Percentiles rank a stretch among this genome's conserved stretches.
phyloP scores from a whole-genome alignment of 139 green algal species.

The Ulvella scutata region DNA sequence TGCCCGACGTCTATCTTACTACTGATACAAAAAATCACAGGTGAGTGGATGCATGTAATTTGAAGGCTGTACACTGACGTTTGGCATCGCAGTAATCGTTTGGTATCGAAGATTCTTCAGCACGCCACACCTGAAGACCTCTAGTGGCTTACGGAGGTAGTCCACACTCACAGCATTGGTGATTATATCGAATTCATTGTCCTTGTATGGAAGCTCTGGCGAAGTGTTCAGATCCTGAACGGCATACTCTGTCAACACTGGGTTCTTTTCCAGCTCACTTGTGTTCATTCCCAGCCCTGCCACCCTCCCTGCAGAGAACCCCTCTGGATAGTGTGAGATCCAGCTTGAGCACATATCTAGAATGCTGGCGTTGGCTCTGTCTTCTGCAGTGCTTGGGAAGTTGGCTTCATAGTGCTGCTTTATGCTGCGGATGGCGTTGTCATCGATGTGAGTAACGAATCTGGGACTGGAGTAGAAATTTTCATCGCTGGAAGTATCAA shows the following conservation, averaged over 20 bases:
- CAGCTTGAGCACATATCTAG: slow-evolving; percentile 78
- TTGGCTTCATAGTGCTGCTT: slow-evolving; percentile 59
- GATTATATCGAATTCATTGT: slow-evolving; percentile 72
- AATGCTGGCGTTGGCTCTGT: slow-evolving; percentile 24
- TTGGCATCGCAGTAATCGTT: no score
- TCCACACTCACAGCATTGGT: slow-evolving; percentile 66
- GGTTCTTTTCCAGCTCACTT: slow-evolving; percentile 56
- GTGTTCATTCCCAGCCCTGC: slow-evolving; percentile 70
- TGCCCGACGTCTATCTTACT: no score
- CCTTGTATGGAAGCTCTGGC: slow-evolving; percentile 59
- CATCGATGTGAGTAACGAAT: slow-evolving; percentile 94
- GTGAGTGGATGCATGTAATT: no score
- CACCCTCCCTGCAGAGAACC: slow-evolving; percentile 53
- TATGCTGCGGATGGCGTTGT: slow-evolving; percentile 68
- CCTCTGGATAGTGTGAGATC: slow-evolving; percentile 66
- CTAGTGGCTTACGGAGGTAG: slow-evolving; percentile 61
- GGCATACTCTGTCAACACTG: slow-evolving; percentile 36
- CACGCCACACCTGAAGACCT: slow-evolving; percentile 27
- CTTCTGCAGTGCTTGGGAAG: slow-evolving; percentile 36
- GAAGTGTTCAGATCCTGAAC: slow-evolving; percentile 62
- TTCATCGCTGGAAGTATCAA: slow-evolving; percentile 33
- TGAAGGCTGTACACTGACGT: no score
- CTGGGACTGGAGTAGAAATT: slow-evolving; percentile 68
- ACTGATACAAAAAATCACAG: no score
- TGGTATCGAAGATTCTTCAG: no score